A percentile compares a stretch with the other conserved stretches of the same genome.
phyloP scores from a whole-genome alignment of 148 eudicot species.

The Chenopodium album region DNA sequence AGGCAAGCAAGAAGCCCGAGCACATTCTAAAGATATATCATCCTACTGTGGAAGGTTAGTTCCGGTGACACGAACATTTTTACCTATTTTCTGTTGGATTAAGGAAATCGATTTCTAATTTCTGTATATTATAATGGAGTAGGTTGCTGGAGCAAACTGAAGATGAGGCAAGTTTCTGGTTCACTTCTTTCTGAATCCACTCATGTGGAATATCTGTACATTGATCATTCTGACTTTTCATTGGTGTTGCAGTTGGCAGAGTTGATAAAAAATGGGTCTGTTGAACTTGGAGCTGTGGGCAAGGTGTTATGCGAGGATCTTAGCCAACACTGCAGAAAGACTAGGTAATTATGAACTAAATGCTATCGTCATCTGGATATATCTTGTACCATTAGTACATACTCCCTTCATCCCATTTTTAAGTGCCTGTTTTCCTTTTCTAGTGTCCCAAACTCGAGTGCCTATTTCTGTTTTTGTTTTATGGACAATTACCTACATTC shows the following conservation, averaged over 20 bases:
- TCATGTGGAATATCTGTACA: background rate
- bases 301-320: constrained; percentile 77
- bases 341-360: constrained; percentile 40
- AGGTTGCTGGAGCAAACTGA: constrained; percentile 97
- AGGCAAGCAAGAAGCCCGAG: constrained; percentile 94
- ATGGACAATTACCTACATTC: too few relatives aligned
- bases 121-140: constrained; percentile 22
- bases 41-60: constrained; percentile 92
- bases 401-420: too few relatives aligned
- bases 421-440: too few relatives aligned
- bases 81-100: background rate
- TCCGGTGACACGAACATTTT: background rate
- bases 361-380: background rate
- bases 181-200: constrained; percentile 5
- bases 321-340: constrained; percentile 62
- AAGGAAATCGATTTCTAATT: constrained; percentile 4
- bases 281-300: constrained; percentile 69
- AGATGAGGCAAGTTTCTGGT: constrained; percentile 65
- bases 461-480: too few relatives aligned
- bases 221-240: background rate
- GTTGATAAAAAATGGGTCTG: constrained; percentile 72
- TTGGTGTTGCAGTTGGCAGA: constrained; percentile 64
- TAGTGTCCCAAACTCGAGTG: too few relatives aligned
- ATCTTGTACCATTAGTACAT: background rate
- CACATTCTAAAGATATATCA: constrained; percentile 89